Evolutionary conservation across 768 basidiomycete species (phyloP), one percentile per base, ranked within the genome.

Genomic region (Pulveroboletus sp.): DNA sequence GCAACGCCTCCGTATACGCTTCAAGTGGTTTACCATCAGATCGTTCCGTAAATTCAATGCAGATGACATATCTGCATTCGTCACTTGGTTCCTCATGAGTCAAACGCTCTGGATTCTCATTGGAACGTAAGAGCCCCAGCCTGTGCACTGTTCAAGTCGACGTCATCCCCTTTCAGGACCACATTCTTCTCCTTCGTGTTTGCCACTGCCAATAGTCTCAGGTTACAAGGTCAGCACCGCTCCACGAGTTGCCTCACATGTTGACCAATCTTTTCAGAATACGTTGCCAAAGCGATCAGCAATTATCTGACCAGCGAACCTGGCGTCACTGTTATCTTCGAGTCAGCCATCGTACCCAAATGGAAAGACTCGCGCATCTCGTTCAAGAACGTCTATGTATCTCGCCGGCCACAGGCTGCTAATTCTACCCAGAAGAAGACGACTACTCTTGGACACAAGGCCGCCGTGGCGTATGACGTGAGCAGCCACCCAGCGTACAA

Each of bases 301-400:
- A 85, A 93, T 67, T 94, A 98, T 65, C 73, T 99, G 50, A 98
- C 96, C 6, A 76, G 86, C 1, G 89, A 93, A 65, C 96, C 94
- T 0, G 96, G 96, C 2, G 83, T 95, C 37, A 93, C 84, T 13
- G 84, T 99, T 58, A 89, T 95, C 46, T 97, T 97, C 66, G 96
- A 99, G 69, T 93, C 90, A 5, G 96, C 96, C 28, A 94, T 98
- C 59, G 94, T 98, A 9, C 95, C 96, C 3, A 93, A 92, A 66
- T 96, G 94, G 93, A 89, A 92, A 55, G 91, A 94, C 60, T 94
- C 93, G 9, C 85, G 87, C 13, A 86, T 99, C 47, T 93, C 93
- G 0, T 95, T 99, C 78, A 92, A 92, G 66, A 96, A 97, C 58
- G 94, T 98, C 39, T 98, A 89, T 60, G 76, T 99, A 40, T 94